Conservation (phyloP, 257 asterid species). For the Striga asiatica region DNA sequence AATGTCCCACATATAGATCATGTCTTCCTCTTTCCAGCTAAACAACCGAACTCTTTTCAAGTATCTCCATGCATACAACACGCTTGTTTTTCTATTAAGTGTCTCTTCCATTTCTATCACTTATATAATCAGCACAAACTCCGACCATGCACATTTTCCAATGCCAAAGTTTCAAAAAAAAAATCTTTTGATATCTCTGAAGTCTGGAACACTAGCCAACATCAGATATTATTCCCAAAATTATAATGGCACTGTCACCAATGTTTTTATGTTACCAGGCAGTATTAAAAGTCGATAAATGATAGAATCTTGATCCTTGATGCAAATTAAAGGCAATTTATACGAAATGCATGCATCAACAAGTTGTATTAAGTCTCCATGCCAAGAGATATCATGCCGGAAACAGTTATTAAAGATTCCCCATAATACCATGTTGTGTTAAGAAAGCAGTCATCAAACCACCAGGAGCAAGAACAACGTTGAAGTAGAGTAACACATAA, state of each 20-base stretch:
- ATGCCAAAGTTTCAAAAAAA: background rate
- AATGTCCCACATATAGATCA: too few species aligned
- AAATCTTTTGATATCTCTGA: too few species aligned
- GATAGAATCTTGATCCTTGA: background rate
- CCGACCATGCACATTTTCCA: background rate
- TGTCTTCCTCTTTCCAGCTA: too few species aligned
- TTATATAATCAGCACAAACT: background rate
- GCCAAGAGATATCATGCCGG: background rate
- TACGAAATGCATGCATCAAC: background rate
- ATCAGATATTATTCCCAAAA: background rate
- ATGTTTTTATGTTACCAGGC: background rate
- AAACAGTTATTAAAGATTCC: slow-evolving; percentile 11
- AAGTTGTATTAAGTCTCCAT: background rate
- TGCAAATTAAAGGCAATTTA: slow-evolving; percentile 2
- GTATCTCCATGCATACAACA: too few species aligned
- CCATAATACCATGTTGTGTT: slow-evolving; percentile 73
- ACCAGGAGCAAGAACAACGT: slow-evolving; percentile 89
- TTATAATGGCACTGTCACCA: too few species aligned
- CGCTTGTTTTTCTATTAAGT: background rate
- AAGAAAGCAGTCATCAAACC: slow-evolving; percentile 96
- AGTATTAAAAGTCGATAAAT: background rate
- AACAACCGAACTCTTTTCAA: too few species aligned
- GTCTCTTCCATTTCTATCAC: background rate
- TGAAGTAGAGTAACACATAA: slow-evolving; percentile 81
- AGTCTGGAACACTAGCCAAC: background rate